Conservation (phyloP, 176 grass and related monocot genomes). For the Lolium perenne region DNA sequence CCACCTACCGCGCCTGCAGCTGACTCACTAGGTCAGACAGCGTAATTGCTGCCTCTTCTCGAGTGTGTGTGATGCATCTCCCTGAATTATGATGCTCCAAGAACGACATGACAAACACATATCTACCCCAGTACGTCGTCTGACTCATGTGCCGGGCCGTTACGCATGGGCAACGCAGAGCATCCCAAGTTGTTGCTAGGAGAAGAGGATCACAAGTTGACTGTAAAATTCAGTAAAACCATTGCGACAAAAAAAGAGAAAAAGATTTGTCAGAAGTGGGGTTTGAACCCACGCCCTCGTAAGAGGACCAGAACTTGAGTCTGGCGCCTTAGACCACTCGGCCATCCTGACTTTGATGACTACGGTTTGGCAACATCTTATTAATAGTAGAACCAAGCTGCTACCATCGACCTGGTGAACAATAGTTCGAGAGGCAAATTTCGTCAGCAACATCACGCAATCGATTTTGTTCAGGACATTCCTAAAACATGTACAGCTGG, state of each 20-base stretch:
- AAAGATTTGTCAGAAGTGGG: slow-evolving; percentile 68
- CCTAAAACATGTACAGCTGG: no score
- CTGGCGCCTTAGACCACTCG: slow-evolving; percentile 99
- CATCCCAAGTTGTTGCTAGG: background rate
- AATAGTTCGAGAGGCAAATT: no score
- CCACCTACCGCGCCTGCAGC: no score
- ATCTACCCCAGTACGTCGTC: background rate
- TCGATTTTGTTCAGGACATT: no score
- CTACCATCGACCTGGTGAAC: no score
- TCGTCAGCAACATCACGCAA: no score
- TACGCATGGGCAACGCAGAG: background rate
- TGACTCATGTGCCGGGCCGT: background rate
- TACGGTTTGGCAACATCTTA: accelerated
- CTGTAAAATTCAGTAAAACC: background rate
- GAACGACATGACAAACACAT: background rate
- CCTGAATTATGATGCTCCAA: background rate
- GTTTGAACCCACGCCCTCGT: slow-evolving; percentile 89
- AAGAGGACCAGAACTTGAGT: slow-evolving; percentile 99
- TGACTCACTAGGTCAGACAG: no score
- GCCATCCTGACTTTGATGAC: slow-evolving; percentile 76
- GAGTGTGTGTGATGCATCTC: background rate
- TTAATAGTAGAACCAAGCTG: no score
- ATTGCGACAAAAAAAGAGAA: background rate
- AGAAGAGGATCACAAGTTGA: background rate
- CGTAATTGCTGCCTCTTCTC: no score